Base-by-base conservation (phyloP, 2,329 filamentous ascomycete species). In the Calcarisporium arbuscula region DNA sequence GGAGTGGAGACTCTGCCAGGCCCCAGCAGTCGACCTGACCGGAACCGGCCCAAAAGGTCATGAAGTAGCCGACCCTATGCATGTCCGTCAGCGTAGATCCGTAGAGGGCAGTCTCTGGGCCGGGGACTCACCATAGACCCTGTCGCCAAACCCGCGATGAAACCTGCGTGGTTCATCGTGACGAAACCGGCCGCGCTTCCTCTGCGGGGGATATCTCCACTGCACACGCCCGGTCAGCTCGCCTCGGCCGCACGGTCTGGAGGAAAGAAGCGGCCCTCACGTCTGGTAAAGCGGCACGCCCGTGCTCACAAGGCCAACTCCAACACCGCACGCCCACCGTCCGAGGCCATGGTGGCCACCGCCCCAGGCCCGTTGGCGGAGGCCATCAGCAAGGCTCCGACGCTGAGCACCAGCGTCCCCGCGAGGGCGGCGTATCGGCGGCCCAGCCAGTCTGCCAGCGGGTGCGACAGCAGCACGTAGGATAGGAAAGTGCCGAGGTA, bases 161-260 rank as follows among this genome's bases (percentile, higher is more conserved):
- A 69, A 4, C 74, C 74, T 28, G 76, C 62, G 34, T 78, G 74
- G 45, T 77, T 77, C 52, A 77, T 62, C 8, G 76, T 71, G 2
- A 78, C 72, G n/a, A 38, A 72, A 72, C 40, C 63, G 64, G 4
- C 74, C 74, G 7, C 74, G 61, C 37, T 74, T n/a, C 59, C 10
- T 58, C 61, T 0, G 72, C 69, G 0, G 73, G 72, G 0, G 72
- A 61, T 15, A 77, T 63, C 48, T 77, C 73, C n/a, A n/a, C n/a
- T n/a, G n/a, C n/a, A n/a, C n/a, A n/a, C n/a, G n/a, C n/a, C n/a
- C n/a, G n/a, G n/a, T n/a, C n/a, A n/a, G n/a, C n/a, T n/a, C n/a
- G n/a, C n/a, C n/a, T n/a, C n/a, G n/a, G n/a, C n/a, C n/a, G n/a
- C n/a, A 19, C 22, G 12, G 12, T 9, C 6, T 12, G 12, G 18